These are phyloP conservation scores for Diaporthe sp. DNA, from an alignment of 2,329 filamentous ascomycete species.

Conservation along the genomic window DNA sequence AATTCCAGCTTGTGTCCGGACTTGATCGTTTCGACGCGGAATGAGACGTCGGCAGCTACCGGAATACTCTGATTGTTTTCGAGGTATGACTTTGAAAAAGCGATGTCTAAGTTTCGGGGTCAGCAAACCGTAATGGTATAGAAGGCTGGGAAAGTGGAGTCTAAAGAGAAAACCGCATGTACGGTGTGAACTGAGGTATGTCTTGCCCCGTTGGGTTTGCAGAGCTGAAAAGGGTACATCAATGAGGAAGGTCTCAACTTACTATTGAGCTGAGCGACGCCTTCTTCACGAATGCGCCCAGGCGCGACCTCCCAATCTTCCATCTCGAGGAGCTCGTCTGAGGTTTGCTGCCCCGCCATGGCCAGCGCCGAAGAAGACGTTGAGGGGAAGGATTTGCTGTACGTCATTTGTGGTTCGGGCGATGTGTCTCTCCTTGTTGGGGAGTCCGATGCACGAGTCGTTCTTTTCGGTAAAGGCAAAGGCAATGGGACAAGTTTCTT, in stretches of 20 bases:
- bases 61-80: slow-evolving; percentile 45
- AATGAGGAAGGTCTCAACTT: slow-evolving; percentile 25
- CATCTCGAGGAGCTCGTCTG: slow-evolving; percentile 50
- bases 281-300: slow-evolving; percentile 47
- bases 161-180: neutral
- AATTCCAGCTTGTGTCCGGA: slow-evolving; percentile 45
- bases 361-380: slow-evolving; percentile 41
- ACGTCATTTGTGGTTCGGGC: neutral
- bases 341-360: slow-evolving; percentile 40
- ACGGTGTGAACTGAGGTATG: neutral
- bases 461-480: neutral
- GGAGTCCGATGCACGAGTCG: neutral
- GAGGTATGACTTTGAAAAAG: slow-evolving; percentile 53
- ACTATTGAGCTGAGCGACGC: slow-evolving; percentile 42
- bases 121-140: neutral
- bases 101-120: slow-evolving; percentile 45
- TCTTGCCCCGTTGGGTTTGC: neutral
- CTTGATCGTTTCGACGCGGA: slow-evolving; percentile 49
- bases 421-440: neutral
- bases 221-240: neutral
- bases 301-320: slow-evolving; percentile 55
- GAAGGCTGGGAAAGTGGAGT: neutral
- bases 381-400: neutral
- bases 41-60: slow-evolving; percentile 47
- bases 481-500: slow-evolving; percentile 24